Evolutionary conservation across 345 rosid genomes (phyloP), one percentile per base, ranked within the genome.

Genomic region (Bretschneidera sinensis): DNA sequence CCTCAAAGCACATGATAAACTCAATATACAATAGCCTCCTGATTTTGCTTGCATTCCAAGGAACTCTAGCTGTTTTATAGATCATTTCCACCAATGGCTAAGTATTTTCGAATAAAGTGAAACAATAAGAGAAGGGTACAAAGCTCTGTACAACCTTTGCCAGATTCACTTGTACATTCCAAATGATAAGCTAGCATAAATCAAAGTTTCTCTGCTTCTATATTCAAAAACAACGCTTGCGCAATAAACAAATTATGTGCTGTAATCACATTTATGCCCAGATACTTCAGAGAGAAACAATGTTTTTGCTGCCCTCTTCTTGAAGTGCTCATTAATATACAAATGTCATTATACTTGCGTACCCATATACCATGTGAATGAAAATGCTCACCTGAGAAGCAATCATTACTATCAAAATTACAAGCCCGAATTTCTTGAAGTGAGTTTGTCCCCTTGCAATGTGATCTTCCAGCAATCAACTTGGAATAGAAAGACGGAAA

Each of bases 381-480:
- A n/a, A n/a, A n/a, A n/a, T n/a, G n/a, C n/a, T n/a, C n/a, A n/a
- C n/a, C n/a, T n/a, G 45, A 7, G 45, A 39, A 4, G 45, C 45
- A 5, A 39, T 39, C 16, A 39, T 39, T 25, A 64, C 51, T 22
- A 59, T 57, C 47, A 68, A 65, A 34, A 57, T 61, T 66, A 81
- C 70, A 74, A 64, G 57, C 66, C 65, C 13, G 60, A 39, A 66
- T 79, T 81, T 80, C 96, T 75, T 56, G 86, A 83, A 66, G 72
- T 66, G 60, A 94, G 86, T 75, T 86, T 90, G 79, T 88, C 92
- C 20, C 99, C 97, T 13, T 64, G 81, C 55, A 94, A 48, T 13
- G 92, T 85, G 23, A 90, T 69, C 60, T 90, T 90, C 97, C 91
- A 88, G 80, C 86, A 72, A 63, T 88, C 85, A 28, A 81, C 81